phyloP scores from a whole-genome alignment of 306 rosid genomes.

The Gynostemma pentaphyllum region DNA sequence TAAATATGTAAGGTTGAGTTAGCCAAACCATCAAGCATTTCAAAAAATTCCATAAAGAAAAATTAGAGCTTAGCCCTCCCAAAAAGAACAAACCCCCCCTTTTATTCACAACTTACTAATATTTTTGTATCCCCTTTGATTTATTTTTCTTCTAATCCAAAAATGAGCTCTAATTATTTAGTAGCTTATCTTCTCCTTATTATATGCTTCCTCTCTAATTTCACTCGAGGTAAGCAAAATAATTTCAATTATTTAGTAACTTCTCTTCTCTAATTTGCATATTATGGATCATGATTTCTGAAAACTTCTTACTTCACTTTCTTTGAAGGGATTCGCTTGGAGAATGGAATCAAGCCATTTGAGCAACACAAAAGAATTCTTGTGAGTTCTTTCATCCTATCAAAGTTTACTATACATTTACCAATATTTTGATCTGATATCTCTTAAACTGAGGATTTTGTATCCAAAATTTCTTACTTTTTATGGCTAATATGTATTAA shows the following conservation, averaged over 20 bases:
- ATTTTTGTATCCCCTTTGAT: not conserved
- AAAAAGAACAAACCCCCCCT: not conserved
- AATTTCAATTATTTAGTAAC: too few relatives aligned
- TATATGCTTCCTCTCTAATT: slow-evolving; percentile 30
- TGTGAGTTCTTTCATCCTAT: too few relatives aligned
- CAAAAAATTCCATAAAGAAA: not conserved
- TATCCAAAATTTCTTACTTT: not conserved
- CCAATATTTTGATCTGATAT: too few relatives aligned
- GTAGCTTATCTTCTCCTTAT: slow-evolving; percentile 45
- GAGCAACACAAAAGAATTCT: slow-evolving; percentile 23
- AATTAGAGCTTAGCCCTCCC: not conserved
- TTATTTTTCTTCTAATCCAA: not conserved
- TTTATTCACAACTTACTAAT: not conserved
- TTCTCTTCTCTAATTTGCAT: not conserved
- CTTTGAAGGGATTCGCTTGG: slow-evolving; percentile 61
- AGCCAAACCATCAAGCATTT: slow-evolving; percentile 20
- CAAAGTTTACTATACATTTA: too few relatives aligned
- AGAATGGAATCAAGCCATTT: slow-evolving; percentile 23
- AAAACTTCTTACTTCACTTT: not conserved
- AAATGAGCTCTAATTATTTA: slow-evolving; percentile 39
- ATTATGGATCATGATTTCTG: not conserved
- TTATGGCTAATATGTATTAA: not conserved
- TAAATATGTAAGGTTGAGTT: slow-evolving; percentile 7
- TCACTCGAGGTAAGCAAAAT: slow-evolving; percentile 43
- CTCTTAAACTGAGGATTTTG: not conserved